Evolutionary conservation across 345 rosid genomes (phyloP).

Genomic region (Salix purpurea): DNA sequence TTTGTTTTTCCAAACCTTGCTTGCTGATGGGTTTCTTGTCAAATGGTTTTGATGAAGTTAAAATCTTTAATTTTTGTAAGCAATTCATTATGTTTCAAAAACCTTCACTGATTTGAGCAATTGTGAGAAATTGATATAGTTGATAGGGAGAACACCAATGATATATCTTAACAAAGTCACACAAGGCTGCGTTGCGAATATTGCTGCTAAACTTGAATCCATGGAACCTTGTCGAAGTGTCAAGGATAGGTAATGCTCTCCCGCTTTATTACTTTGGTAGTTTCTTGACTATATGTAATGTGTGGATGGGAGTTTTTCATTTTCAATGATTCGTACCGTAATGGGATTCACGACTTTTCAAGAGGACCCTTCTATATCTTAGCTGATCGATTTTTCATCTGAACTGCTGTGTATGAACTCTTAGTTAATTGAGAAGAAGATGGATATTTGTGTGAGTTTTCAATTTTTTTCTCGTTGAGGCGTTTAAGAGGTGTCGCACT

Average conservation of each 20-base stretch:
- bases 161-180: slow-evolving; percentile 83
- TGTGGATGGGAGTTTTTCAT: neutral
- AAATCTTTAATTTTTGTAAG: neutral
- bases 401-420: neutral
- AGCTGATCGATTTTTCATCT: neutral
- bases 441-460: neutral
- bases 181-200: slow-evolving; percentile 63
- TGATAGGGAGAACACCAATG: slow-evolving; percentile 92
- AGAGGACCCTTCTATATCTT: neutral
- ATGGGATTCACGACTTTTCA: no score
- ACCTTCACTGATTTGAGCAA: slow-evolving; percentile 24
- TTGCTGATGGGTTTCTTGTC: no score
- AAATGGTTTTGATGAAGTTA: no score
- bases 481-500: neutral
- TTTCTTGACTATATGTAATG: no score
- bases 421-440: neutral
- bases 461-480: neutral
- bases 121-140: slow-evolving; percentile 45
- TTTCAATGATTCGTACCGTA: no score
- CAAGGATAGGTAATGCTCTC: slow-evolving; percentile 65
- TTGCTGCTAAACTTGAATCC: slow-evolving; percentile 97
- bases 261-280: neutral
- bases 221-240: slow-evolving; percentile 95
- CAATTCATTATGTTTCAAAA: slow-evolving; percentile 17
- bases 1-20: neutral